Evolutionary conservation across 108 stramenopile species (phyloP), one percentile per base, ranked within the genome.

Genomic region (Fragilariopsis cylindrus): DNA sequence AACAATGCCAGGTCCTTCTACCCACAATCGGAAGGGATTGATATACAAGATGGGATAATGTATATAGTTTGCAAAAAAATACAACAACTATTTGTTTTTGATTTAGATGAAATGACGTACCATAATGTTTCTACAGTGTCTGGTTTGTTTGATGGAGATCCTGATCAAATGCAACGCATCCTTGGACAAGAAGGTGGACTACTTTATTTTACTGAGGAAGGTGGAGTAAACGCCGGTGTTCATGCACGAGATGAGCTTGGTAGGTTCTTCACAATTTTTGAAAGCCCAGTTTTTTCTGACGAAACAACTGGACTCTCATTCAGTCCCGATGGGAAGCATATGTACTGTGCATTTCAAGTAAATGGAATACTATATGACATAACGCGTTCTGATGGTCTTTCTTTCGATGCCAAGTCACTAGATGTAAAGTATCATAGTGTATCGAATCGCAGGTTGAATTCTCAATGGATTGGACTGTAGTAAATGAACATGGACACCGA

Each of bases 231-330:
- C 8, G 72, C 78, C 4, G 85, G 85, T n/a, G 75, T 86, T 5
- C 84, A 86, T 53, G 73, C 74, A 30, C 77, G 82, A 40, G 77
- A 81, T 74, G 15, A 54, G 9, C 7, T 68, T 48, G 88, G 88
- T 0, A 42, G 56, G 42, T 79, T 74, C 43, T 85, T 64, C 43
- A 82, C 86, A 7, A 67, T 90, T 3, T 54, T 90, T 7, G 80
- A 81, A 60, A 69, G 74, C 21, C 69, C 73, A 7, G 30, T n/a
- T 2, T 72, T 44, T 18, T 6, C 6, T 3, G 81, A 74, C 60
- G 92, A 90, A 58, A 93, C 90, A 6, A 85, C 87, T 13, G 92
- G 92, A 4, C 49, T 93, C 11, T 85, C 90, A 8, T 90, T 93
- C 58, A 81, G 79, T 49, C 90, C 90, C 2, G 82, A 89, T 78